A percentile compares a stretch with the other conserved stretches of the same genome.
These are phyloP conservation scores for Nicotiana rustica DNA, from an alignment of 305 asterid genomes.

Conservation along the genomic window DNA sequence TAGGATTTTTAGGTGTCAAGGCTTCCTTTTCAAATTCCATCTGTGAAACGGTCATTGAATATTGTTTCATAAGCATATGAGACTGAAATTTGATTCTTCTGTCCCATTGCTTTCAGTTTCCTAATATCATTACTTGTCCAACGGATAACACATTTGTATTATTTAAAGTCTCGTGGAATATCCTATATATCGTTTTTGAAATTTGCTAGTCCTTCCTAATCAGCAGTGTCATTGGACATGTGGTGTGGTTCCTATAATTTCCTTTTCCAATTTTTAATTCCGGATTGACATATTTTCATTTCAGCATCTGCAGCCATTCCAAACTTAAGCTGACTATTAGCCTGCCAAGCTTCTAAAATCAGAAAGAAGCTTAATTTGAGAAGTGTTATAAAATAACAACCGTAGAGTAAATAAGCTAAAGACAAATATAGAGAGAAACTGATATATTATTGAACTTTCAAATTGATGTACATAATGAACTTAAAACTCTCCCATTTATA, in stretches of 20 bases:
- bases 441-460: too few relatives aligned
- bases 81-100: background rate
- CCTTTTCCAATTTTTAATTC: background rate
- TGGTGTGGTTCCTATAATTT: background rate
- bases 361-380: too few relatives aligned
- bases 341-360: too few relatives aligned
- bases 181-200: background rate
- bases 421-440: too few relatives aligned
- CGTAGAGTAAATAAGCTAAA: too few relatives aligned
- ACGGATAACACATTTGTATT: background rate
- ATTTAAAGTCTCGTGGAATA: background rate
- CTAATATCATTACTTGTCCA: background rate
- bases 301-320: background rate
- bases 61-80: background rate
- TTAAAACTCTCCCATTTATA: too few relatives aligned
- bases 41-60: background rate
- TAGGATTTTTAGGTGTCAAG: background rate
- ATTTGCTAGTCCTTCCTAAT: background rate
- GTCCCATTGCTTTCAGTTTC: background rate
- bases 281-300: background rate
- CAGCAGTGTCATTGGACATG: background rate
- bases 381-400: too few relatives aligned
- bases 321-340: too few relatives aligned
- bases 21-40: conserved; percentile 14
- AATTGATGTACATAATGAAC: too few relatives aligned